Base-by-base conservation (phyloP, 495 filamentous ascomycete genomes). In the Pseudotulostoma volvatum region DNA sequence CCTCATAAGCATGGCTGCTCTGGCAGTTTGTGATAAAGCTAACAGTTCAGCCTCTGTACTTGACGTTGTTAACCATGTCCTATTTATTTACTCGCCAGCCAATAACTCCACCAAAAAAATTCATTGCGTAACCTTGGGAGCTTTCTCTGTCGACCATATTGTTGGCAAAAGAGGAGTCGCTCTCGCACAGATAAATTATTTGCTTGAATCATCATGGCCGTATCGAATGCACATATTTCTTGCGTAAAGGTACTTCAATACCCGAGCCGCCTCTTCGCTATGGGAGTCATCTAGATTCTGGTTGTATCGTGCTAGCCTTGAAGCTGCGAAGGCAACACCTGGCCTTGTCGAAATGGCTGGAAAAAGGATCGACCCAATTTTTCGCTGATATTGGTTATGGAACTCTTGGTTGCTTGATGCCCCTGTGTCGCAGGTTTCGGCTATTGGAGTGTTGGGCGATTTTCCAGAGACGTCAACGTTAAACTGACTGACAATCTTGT, bases 281-380 rank as follows among this genome's bases (percentile, higher is more conserved):
- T 56, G 49, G 9, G 38, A 7, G 3, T 34, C 40, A 13, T 20
- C 18, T 3, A 43, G 52, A 42, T 57, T 57, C 5, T 31, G 35
- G 0, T 51, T 34, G 36, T 42, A 51, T 34, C 46, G n/a, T 17
- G 52, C 36, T n/a, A 57, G 20, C 7, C 40, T 36, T 1, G 34
- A 25, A 17, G 32, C 46, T 0, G 41, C 37, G 18, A 38, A 40
- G 1, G 51, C 41, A 7, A 47, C 37, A 36, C 56, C 51, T 18
- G 47, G 32, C 8, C 45, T 13, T 1, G 53, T 55, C 9, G 40
- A 51, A 0, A 42, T 43, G 4, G 51, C 40, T 9, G 47, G 33
- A 43, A 51, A 59, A 17, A 40, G 34, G 7, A 40, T n/a, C 4
- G 46, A 59, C 18, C 53, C 47, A n/a, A 59, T 40, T 28, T 48